Evolutionary conservation across 2,329 filamentous ascomycete genomes (phyloP).

Genomic region (Colletotrichum tanaceti): DNA sequence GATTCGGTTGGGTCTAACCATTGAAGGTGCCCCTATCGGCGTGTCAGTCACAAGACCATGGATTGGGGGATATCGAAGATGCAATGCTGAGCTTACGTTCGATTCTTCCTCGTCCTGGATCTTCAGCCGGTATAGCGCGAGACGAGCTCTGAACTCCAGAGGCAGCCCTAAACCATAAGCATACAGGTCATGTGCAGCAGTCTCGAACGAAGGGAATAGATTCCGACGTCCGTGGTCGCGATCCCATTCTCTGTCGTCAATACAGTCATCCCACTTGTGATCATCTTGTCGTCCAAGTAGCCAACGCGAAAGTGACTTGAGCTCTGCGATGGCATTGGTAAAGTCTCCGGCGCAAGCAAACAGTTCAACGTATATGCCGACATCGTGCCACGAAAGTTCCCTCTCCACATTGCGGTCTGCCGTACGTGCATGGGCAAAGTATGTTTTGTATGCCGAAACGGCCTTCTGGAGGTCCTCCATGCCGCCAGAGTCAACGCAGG

Average conservation of each 20-base stretch:
- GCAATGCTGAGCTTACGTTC: conserved; percentile 64
- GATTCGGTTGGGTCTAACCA: conserved; percentile 70
- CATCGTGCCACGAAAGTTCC: conserved; percentile 78
- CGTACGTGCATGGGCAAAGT: conserved; percentile 57
- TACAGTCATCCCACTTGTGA: conserved; percentile 75
- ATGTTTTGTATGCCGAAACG: conserved; percentile 60
- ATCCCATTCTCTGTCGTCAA: conserved; percentile 93
- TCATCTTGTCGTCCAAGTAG: conserved; percentile 81
- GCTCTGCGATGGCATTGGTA: conserved; percentile 72
- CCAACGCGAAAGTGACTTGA: conserved; percentile 84
- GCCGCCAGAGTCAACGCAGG: conserved; percentile 64
- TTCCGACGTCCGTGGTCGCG: conserved; percentile 74
- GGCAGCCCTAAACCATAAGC: conserved; percentile 81
- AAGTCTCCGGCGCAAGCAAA: conserved; percentile 74
- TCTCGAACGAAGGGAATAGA: conserved; percentile 69
- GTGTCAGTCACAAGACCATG: conserved; percentile 30
- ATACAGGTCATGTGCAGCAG: conserved; percentile 62
- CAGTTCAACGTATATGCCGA: conserved; percentile 87
- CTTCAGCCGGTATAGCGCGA: conserved; percentile 85
- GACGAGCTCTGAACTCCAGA: conserved; percentile 82
- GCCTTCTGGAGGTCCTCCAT: conserved; percentile 56
- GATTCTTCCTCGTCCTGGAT: conserved; percentile 78
- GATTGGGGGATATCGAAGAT: conserved; percentile 1
- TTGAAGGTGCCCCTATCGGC: conserved; percentile 70
- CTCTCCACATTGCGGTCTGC: conserved; percentile 46